Percentiles rank a stretch among this genome's conserved stretches.
phyloP scores from a whole-genome alignment of 129 eudicot species.

The Silybum marianum region DNA sequence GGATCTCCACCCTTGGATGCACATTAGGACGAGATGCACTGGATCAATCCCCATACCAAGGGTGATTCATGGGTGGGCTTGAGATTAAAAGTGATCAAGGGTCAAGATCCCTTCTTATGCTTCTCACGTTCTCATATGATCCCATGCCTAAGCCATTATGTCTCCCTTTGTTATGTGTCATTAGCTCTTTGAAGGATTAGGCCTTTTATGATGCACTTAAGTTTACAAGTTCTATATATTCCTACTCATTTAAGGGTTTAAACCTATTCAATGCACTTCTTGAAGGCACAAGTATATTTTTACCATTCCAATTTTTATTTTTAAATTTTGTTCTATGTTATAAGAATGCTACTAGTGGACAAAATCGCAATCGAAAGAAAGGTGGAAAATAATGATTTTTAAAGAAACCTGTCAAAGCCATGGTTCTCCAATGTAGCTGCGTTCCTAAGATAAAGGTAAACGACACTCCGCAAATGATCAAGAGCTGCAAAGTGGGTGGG shows the following conservation, averaged over 20 bases:
- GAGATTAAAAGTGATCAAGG: too few species aligned
- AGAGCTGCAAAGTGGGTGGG: conserved; percentile 48
- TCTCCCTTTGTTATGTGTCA: too few species aligned
- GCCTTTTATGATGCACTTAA: not conserved
- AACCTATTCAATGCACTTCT: not conserved
- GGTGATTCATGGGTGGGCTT: too few species aligned
- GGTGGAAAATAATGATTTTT: not conserved
- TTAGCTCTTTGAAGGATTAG: not conserved
- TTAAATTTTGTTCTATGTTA: not conserved
- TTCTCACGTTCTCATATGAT: too few species aligned
- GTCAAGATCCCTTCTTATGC: too few species aligned
- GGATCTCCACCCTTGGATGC: too few species aligned
- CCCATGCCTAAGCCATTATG: too few species aligned
- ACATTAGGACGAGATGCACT: too few species aligned
- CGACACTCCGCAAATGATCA: conserved; percentile 65
- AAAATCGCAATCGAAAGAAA: conserved; percentile 5
- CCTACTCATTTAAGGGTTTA: not conserved
- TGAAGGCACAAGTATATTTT: not conserved
- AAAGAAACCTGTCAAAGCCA: conserved; percentile 69
- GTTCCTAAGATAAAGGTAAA: conserved; percentile 62
- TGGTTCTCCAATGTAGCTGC: conserved; percentile 61
- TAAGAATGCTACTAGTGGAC: not conserved
- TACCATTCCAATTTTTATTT: not conserved
- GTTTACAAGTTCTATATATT: not conserved
- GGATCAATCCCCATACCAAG: too few species aligned